Percentiles rank a stretch among this genome's conserved stretches.
These are phyloP conservation scores for Pichia membranifaciens DNA, from an alignment of 805 yeast genomes.

Conservation along the genomic window DNA sequence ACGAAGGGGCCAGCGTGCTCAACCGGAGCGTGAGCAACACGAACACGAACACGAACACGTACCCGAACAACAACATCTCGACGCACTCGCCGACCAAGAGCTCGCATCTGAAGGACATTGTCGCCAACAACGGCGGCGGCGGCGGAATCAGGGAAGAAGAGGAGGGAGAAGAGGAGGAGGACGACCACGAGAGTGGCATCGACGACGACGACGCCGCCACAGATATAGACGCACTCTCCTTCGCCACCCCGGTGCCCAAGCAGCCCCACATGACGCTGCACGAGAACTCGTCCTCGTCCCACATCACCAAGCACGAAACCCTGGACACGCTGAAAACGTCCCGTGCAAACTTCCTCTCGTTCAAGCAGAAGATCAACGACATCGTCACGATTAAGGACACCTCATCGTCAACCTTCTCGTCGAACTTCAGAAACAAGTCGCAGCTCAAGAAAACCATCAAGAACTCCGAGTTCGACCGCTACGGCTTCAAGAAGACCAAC, in stretches of 20 bases:
- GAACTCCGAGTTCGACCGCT: slow-evolving; percentile 53
- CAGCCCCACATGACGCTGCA: not conserved
- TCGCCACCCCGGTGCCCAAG: not conserved
- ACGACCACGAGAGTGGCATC: not conserved
- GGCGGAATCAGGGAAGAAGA: not conserved
- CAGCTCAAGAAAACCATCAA: slow-evolving; percentile 14
- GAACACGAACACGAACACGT: not conserved
- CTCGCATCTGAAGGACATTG: not conserved
- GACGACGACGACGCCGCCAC: not conserved
- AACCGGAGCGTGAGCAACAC: not conserved
- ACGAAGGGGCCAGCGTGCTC: not conserved
- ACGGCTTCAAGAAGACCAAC: slow-evolving; percentile 77
- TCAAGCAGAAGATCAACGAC: slow-evolving; percentile 4
- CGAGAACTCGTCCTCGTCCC: not conserved
- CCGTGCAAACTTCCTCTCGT: not conserved
- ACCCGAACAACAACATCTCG: not conserved
- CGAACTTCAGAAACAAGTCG: slow-evolving; percentile 5
- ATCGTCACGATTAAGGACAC: not conserved
- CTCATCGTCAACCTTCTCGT: not conserved
- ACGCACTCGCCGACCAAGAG: slow-evolving; percentile 2
- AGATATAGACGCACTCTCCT: not conserved
- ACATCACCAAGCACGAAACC: slow-evolving; percentile 3
- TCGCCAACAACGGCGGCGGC: not conserved
- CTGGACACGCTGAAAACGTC: not conserved
- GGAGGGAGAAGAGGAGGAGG: not conserved